Conservation (phyloP, 176 grass and related monocot genomes). For the Carex cristatella region DNA sequence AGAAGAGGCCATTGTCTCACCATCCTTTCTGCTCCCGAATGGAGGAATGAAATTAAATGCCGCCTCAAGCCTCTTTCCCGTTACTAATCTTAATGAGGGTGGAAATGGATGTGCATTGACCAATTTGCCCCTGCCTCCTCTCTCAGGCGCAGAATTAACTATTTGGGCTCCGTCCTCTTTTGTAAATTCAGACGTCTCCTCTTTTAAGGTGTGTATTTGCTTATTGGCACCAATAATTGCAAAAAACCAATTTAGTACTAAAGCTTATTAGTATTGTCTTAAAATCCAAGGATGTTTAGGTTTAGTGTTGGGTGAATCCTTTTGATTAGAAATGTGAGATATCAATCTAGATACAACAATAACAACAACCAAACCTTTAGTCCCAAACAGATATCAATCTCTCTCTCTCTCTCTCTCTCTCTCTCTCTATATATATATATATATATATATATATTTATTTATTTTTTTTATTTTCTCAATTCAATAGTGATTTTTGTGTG, state of each 20-base stretch:
- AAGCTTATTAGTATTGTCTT: background rate
- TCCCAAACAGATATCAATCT: no score
- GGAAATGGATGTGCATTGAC: background rate
- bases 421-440: no score
- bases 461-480: background rate
- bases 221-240: background rate
- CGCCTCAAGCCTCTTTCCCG: background rate
- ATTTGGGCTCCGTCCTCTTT: slow-evolving; percentile 10
- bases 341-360: background rate
- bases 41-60: background rate
- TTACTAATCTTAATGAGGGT: background rate
- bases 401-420: no score
- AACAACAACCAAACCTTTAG: no score
- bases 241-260: background rate
- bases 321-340: background rate
- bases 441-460: no score
- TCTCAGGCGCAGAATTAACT: background rate
- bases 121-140: background rate
- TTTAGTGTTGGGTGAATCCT: background rate
- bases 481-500: background rate
- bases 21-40: background rate
- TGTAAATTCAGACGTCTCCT: background rate
- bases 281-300: background rate
- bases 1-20: slow-evolving; percentile 1
- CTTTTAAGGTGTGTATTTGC: slow-evolving; percentile 8